A percentile compares a stretch with the other conserved stretches of the same genome.
phyloP scores from a whole-genome alignment of 495 filamentous ascomycete genomes.

The Hypoxylon lenormandii region DNA sequence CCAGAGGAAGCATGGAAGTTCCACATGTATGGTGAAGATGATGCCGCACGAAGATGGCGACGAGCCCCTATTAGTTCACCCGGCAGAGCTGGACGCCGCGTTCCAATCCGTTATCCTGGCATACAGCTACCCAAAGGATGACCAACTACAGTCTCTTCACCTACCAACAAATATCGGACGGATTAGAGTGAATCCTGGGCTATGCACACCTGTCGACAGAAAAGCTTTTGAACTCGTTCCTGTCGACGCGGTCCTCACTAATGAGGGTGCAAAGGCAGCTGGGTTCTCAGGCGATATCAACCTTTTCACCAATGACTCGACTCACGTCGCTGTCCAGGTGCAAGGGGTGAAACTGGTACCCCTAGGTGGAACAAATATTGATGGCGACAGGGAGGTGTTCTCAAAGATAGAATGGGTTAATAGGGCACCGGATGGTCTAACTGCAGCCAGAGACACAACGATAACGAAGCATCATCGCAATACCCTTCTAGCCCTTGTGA shows the following conservation, averaged over 20 bases:
- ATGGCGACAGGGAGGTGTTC: constrained; percentile 23
- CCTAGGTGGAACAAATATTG: not conserved
- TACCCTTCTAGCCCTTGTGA: not conserved
- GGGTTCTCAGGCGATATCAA: constrained; percentile 46
- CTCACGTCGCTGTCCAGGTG: constrained; percentile 44
- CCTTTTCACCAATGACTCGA: constrained; percentile 22
- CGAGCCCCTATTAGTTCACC: too few species aligned
- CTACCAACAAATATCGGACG: constrained; percentile 49
- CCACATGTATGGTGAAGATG: constrained; percentile 47
- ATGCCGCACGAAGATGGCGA: too few species aligned
- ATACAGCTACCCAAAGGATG: constrained; percentile 54
- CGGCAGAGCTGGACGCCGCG: too few species aligned
- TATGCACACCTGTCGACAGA: too few species aligned
- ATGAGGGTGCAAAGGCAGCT: too few species aligned
- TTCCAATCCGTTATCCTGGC: too few species aligned
- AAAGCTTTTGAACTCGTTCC: too few species aligned
- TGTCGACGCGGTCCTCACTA: too few species aligned
- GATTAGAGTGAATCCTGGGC: constrained; percentile 50
- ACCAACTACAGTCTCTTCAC: constrained; percentile 44
- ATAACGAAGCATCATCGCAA: not conserved
- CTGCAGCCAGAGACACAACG: not conserved
- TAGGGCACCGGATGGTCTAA: not conserved
- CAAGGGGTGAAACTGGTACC: constrained; percentile 34
- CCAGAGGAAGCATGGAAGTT: not conserved
- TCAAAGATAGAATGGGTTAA: constrained; percentile 4